phyloP scores from a whole-genome alignment of 805 yeast species.

The Ogataea parapolymorpha region DNA sequence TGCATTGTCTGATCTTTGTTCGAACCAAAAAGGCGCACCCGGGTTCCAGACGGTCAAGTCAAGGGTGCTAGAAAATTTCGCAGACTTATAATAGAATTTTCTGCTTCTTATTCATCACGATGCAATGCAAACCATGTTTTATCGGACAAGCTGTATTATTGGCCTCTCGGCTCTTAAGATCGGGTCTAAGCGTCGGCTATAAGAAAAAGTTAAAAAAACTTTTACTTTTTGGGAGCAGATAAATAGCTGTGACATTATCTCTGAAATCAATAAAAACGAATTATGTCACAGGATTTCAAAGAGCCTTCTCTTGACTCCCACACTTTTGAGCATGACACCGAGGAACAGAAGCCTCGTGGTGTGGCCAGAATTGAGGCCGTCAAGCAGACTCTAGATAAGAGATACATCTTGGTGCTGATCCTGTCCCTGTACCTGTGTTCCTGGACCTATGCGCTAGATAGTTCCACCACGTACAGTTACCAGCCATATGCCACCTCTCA shows the following conservation, averaged over 20 bases:
- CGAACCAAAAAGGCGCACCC: constrained; percentile 16
- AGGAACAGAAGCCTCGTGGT: constrained; percentile 10
- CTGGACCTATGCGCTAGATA: constrained; percentile 32
- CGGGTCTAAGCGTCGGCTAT: not conserved
- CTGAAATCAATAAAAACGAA: not conserved
- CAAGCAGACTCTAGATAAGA: not conserved
- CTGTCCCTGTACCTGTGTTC: constrained; percentile 85
- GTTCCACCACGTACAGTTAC: constrained; percentile 32
- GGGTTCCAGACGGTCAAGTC: constrained; percentile 8
- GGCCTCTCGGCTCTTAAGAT: not conserved
- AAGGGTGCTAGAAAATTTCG: not conserved
- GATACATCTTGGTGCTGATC: constrained; percentile 14
- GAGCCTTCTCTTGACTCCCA: not conserved
- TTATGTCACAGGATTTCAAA: constrained; percentile 2
- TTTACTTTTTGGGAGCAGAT: not conserved
- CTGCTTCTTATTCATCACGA: no score
- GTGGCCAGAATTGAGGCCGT: constrained; percentile 5
- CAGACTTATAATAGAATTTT: no score
- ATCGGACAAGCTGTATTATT: not conserved
- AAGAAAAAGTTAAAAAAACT: not conserved
- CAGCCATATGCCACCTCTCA: constrained; percentile 33
- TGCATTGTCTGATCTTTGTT: constrained; percentile 18
- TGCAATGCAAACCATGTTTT: not conserved
- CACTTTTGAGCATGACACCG: constrained; percentile 2
- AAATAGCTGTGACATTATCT: not conserved